These are phyloP conservation scores for Dictyostelium citrinum DNA, from an alignment of 78 protist genomes.

Conservation along the genomic window DNA sequence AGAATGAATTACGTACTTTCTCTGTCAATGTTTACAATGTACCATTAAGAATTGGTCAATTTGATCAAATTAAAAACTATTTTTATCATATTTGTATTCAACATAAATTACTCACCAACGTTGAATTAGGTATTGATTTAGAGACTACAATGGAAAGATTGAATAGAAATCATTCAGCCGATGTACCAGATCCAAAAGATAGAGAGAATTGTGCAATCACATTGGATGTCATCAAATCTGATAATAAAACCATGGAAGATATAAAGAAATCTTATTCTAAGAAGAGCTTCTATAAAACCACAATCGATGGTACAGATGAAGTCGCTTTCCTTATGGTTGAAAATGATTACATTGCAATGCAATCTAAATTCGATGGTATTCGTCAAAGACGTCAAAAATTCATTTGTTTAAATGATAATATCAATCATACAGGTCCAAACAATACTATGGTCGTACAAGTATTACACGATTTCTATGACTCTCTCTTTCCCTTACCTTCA, in stretches of 20 bases:
- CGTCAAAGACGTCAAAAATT: slow-evolving; percentile 82
- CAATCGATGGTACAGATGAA: slow-evolving; percentile 80
- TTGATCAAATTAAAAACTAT: background rate
- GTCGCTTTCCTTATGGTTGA: slow-evolving; percentile 88
- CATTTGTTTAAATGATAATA: slow-evolving; percentile 93
- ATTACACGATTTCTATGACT: slow-evolving; percentile 80
- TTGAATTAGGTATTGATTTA: background rate
- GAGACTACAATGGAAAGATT: background rate
- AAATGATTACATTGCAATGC: slow-evolving; percentile 42
- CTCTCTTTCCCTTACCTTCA: slow-evolving; percentile 86
- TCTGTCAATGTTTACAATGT: slow-evolving; percentile 51
- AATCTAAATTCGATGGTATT: slow-evolving; percentile 76
- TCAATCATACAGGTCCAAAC: slow-evolving; percentile 73
- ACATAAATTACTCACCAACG: background rate
- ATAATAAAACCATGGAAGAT: slow-evolving; percentile 50
- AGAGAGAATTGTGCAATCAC: slow-evolving; percentile 12
- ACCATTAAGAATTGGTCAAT: slow-evolving; percentile 23
- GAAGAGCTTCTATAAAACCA: background rate
- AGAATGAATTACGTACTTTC: slow-evolving; percentile 82
- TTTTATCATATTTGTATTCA: slow-evolving; percentile 16
- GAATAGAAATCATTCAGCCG: background rate
- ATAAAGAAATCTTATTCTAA: slow-evolving; percentile 2
- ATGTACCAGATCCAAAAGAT: background rate
- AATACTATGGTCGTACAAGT: slow-evolving; percentile 16
- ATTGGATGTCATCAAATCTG: background rate